A percentile compares a stretch with the other conserved stretches of the same genome.
Conservation (phyloP, 2,329 filamentous ascomycete genomes). For the Verticillium tricorpus region DNA sequence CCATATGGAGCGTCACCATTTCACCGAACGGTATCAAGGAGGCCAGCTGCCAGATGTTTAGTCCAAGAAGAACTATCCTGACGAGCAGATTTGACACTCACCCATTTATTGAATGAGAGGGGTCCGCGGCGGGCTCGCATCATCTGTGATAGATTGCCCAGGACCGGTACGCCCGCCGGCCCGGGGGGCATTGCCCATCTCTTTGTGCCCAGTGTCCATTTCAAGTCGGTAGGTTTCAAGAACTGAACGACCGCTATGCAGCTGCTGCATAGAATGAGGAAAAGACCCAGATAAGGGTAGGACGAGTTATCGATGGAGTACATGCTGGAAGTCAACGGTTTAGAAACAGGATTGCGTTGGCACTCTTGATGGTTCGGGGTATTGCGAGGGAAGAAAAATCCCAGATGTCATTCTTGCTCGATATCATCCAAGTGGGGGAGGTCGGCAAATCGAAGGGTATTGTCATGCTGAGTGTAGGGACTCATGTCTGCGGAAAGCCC, state of each 20-base stretch:
- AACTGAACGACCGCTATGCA: neutral
- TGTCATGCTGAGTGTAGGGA: neutral
- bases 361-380: neutral
- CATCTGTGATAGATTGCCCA: slow-evolving; percentile 1
- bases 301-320: neutral
- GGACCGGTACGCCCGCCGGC: neutral
- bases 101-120: neutral
- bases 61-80: neutral
- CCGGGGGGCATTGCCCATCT: neutral
- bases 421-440: neutral
- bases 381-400: neutral
- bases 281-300: neutral
- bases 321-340: neutral
- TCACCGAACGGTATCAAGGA: slow-evolving; percentile 17
- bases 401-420: neutral
- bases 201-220: neutral
- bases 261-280: neutral
- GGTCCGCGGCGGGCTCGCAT: slow-evolving; percentile 1
- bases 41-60: neutral
- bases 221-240: neutral
- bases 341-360: neutral
- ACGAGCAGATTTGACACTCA: neutral
- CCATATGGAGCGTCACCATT: slow-evolving; percentile 23
- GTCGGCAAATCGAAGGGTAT: too few relatives aligned
- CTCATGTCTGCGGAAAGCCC: neutral